These are phyloP conservation scores for Corylus americana DNA, from an alignment of 306 rosid species.

Conservation along the genomic window DNA sequence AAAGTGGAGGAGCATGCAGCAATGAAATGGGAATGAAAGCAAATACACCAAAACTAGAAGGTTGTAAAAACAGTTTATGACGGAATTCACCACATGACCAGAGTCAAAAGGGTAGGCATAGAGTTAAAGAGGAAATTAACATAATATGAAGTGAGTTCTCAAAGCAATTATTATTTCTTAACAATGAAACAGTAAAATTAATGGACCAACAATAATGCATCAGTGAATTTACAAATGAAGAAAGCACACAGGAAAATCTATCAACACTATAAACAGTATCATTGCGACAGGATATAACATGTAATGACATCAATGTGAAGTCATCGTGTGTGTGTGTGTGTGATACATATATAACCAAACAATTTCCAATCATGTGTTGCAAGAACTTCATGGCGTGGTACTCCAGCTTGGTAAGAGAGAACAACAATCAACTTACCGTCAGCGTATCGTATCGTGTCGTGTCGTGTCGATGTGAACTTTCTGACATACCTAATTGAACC, in stretches of 20 bases:
- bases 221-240: neutral
- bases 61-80: neutral
- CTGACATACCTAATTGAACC: neutral
- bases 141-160: neutral
- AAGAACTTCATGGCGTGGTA: neutral
- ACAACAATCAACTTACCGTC: neutral
- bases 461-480: neutral
- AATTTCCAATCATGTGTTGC: conserved; percentile 6
- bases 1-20: too few relatives aligned
- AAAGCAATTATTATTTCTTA: neutral
- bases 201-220: neutral
- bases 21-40: too few relatives aligned
- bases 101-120: neutral
- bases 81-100: neutral
- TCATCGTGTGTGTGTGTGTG: neutral
- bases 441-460: neutral
- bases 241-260: neutral
- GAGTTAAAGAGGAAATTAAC: neutral
- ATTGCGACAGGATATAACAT: neutral
- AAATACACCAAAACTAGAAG: too few relatives aligned
- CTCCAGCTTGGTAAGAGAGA: neutral
- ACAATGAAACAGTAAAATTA: neutral
- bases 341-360: neutral
- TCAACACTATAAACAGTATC: neutral
- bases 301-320: neutral